A percentile compares a stretch with the other conserved stretches of the same genome.
phyloP scores from a whole-genome alignment of 495 filamentous ascomycete species.

The Cudoniella acicularis region DNA sequence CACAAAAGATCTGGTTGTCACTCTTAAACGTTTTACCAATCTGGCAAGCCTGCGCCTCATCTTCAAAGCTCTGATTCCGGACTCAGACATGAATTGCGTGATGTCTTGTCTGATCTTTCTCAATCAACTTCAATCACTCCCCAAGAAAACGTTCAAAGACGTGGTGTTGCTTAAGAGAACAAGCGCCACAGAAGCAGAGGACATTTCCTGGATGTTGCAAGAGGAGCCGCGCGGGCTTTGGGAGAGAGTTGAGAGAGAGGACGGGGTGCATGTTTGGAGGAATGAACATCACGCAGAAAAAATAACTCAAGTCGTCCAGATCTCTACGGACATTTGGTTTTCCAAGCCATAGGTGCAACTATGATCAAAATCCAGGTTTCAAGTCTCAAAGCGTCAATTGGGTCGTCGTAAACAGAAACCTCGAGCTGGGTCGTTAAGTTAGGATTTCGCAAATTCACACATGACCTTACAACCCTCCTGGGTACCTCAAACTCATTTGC shows the following conservation, averaged over 20 bases:
- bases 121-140: constrained; percentile 6
- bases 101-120: constrained; percentile 10
- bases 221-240: background rate
- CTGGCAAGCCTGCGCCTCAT: constrained; percentile 10
- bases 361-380: too few species aligned
- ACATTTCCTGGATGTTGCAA: constrained; percentile 15
- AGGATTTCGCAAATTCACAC: too few species aligned
- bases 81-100: constrained; percentile 13
- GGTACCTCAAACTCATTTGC: too few species aligned
- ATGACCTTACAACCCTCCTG: too few species aligned
- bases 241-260: background rate
- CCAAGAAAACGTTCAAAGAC: background rate
- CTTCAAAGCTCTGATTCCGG: background rate
- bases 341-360: too few species aligned
- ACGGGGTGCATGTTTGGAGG: background rate
- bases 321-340: too few species aligned
- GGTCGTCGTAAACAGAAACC: too few species aligned
- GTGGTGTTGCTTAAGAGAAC: constrained; percentile 10
- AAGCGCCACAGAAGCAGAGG: constrained; percentile 10
- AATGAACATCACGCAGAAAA: background rate
- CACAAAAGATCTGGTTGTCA: constrained; percentile 10
- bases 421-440: too few species aligned
- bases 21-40: constrained; percentile 18
- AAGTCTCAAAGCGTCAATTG: too few species aligned
- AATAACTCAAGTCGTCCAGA: background rate